Evolutionary conservation across 768 basidiomycete species (phyloP), one percentile per base, ranked within the genome.

Genomic region (Clathrus columnatus): DNA sequence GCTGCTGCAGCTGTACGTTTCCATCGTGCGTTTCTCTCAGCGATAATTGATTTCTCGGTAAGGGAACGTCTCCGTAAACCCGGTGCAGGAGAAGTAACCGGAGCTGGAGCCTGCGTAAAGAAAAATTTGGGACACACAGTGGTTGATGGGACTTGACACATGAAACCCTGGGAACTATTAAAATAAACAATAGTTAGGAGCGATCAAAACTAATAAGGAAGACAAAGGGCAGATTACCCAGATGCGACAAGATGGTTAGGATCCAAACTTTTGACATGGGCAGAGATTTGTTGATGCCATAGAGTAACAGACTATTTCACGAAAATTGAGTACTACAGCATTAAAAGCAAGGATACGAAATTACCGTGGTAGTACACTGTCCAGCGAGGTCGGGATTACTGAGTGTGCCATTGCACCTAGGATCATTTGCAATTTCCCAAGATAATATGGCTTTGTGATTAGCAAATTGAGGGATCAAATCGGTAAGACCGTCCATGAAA

Each of bases 381-480:
- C 11, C n/a, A 14, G 36, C 7, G 36, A 14, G 4, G n/a, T 36
- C n/a, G 7, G 73, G 69, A 8, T 74, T 68, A 8, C 70, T 61
- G 1, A 84, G 26, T 5, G 77, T 75, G 11, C 83, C 84, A 55
- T 76, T 78, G 60, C 83, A 85, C 63, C 82, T 83, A 7, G 83
- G 73, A 61, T 85, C 84, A 63, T 85, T 85, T 18, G 81, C 84
- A 59, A 83, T 60, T 63, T 85, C 83, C 80, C 79, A 82, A 20
- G 67, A 67, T 57, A 85, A 73, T 51, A 85, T 62, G n/a, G 73
- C 67, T 2, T 83, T 66, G 50, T 72, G 74, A 49, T 81, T 73
- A 16, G 69, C 69, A 60, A 84, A 84, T 50, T 83, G 80, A 17
- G 73, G 68, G 8, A 81, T 79, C 20, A 85, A 62, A 36, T 76